These are phyloP conservation scores for Endocalyx cinctus DNA, from an alignment of 2,329 filamentous ascomycete species.

Conservation along the genomic window DNA sequence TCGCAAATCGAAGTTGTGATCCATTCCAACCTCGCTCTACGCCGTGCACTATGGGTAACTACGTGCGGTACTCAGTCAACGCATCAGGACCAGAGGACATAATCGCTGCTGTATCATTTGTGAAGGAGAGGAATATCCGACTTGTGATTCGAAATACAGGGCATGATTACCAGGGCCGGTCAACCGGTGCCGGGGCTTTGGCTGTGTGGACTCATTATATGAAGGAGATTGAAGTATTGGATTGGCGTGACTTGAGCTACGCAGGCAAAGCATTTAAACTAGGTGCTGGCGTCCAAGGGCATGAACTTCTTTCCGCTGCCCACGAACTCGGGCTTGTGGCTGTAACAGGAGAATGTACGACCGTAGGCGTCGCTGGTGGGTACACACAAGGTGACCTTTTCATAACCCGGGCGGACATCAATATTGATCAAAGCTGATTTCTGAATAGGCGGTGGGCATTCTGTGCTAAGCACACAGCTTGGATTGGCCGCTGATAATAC, in stretches of 20 bases:
- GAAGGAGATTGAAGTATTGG: too few species aligned
- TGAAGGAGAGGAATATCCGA: constrained; percentile 31
- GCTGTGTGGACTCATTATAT: constrained; percentile 28
- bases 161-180: constrained; percentile 34
- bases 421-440: too few species aligned
- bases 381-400: constrained; percentile 29
- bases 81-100: constrained; percentile 11
- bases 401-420: too few species aligned
- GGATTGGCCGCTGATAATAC: too few species aligned
- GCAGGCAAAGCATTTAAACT: not conserved
- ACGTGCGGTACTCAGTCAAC: constrained; percentile 25
- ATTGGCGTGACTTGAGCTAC: too few species aligned
- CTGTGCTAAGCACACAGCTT: too few species aligned
- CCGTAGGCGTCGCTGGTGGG: not conserved
- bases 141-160: constrained; percentile 40
- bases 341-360: not conserved
- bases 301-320: not conserved
- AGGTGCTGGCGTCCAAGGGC: not conserved
- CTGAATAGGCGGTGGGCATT: too few species aligned
- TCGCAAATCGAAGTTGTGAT: constrained; percentile 27
- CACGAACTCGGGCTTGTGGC: not conserved
- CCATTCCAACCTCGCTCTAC: constrained; percentile 40
- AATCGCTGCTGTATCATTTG: constrained; percentile 23
- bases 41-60: constrained; percentile 34
- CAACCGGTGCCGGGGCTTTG: constrained; percentile 25